Evolutionary conservation across 345 rosid genomes (phyloP).

Genomic region (Pistacia atlantica): DNA sequence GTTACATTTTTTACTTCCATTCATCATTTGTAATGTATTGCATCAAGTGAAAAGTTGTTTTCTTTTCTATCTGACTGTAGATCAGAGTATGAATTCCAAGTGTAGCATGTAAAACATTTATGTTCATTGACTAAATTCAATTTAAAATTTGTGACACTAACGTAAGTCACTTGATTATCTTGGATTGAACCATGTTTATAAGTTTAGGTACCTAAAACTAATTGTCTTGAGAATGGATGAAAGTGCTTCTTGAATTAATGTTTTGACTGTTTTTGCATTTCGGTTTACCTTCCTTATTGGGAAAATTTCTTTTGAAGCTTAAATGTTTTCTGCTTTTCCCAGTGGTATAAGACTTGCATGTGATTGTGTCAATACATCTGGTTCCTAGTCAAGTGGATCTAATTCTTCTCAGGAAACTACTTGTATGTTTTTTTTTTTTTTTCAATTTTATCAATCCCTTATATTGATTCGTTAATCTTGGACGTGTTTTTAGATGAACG

Average conservation of each 20-base stretch:
- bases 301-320: neutral
- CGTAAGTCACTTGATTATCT: neutral
- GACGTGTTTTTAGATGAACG: conserved; percentile 53
- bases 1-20: conserved; percentile 7
- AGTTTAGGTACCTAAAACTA: neutral
- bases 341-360: neutral
- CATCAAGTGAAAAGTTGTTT: neutral
- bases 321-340: neutral
- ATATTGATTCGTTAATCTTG: conserved; percentile 19
- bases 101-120: neutral
- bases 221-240: neutral
- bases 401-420: neutral
- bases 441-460: neutral
- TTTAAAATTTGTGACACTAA: neutral
- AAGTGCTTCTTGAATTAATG: neutral
- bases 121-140: neutral
- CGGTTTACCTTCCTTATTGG: neutral
- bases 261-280: conserved; percentile 1
- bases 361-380: neutral
- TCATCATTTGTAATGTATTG: neutral
- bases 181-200: neutral
- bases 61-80: neutral
- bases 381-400: neutral
- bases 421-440: neutral
- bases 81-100: neutral